Conservation (phyloP, 257 asterid species). For the Capsicum pubescens region DNA sequence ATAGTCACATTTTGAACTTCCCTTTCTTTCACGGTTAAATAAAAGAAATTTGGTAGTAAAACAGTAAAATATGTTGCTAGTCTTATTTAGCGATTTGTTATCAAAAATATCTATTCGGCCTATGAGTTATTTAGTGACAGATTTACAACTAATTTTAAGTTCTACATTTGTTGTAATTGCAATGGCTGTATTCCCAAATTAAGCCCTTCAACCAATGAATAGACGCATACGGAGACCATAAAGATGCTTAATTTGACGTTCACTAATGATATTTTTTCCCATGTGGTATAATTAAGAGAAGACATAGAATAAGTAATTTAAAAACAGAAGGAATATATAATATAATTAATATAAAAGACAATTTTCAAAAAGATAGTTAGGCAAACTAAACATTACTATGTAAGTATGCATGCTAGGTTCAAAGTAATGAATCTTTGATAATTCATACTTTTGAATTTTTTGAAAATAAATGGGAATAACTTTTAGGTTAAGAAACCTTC, state of each 20-base stretch:
- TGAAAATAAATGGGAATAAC: conserved; percentile 35
- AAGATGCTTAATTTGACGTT: conserved; percentile 29
- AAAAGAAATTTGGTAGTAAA: too few species aligned
- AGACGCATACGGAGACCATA: conserved; percentile 32
- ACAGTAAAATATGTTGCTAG: too few species aligned
- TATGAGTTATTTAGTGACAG: too few species aligned
- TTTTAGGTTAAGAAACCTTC: conserved; percentile 37
- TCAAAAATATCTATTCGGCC: too few species aligned
- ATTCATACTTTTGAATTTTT: not conserved
- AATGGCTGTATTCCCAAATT: not conserved
- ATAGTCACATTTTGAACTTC: too few species aligned
- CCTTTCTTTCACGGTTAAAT: too few species aligned
- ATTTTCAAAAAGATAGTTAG: conserved; percentile 45
- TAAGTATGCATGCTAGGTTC: conserved; percentile 25
- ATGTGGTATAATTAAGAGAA: not conserved
- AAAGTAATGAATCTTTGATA: conserved; percentile 37
- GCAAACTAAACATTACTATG: conserved; percentile 29
- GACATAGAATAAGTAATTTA: not conserved
- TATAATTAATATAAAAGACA: not conserved
- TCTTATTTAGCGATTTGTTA: too few species aligned
- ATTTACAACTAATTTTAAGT: too few species aligned
- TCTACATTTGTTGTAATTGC: conserved; percentile 8
- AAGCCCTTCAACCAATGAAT: conserved; percentile 17
- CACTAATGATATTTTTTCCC: not conserved
- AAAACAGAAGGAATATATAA: not conserved